Evolutionary conservation across 1,284 basidiomycete species (phyloP).

Genomic region (Leucoagaricus sp.): DNA sequence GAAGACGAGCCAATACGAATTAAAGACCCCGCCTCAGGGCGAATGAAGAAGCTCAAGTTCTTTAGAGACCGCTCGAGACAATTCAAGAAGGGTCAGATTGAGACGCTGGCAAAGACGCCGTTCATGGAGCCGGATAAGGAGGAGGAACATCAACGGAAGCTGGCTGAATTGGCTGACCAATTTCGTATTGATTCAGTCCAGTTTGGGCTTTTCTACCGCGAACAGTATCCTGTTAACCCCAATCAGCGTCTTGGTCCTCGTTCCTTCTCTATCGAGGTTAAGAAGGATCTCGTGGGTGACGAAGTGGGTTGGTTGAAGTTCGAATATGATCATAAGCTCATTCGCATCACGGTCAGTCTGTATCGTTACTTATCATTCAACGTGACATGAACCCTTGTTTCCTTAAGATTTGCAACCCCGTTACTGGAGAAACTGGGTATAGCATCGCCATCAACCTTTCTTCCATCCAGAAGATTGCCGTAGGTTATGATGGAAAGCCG

Average conservation of each 20-base stretch:
- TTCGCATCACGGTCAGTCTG: constrained; percentile 53
- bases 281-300: constrained; percentile 30
- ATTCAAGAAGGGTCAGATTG: constrained; percentile 25
- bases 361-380: not conserved
- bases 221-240: constrained; percentile 30
- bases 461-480: constrained; percentile 59
- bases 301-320: constrained; percentile 57
- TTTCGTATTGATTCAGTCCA: constrained; percentile 61
- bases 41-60: constrained; percentile 38
- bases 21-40: constrained; percentile 22
- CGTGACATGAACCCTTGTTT: constrained; percentile 5
- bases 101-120: constrained; percentile 54
- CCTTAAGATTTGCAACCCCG: constrained; percentile 7
- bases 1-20: constrained; percentile 37
- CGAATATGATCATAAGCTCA: constrained; percentile 64
- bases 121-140: constrained; percentile 64
- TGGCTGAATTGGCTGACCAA: constrained; percentile 43
- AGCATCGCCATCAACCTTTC: constrained; percentile 56
- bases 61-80: constrained; percentile 19
- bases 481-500: constrained; percentile 52
- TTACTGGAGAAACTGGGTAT: constrained; percentile 40
- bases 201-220: constrained; percentile 56
- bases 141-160: constrained; percentile 49
- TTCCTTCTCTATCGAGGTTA: constrained; percentile 68
- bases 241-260: constrained; percentile 40